Evolutionary conservation across 169 alveolate species (phyloP), one percentile per base, ranked within the genome.

Genomic region (Miamiensis avidus): DNA sequence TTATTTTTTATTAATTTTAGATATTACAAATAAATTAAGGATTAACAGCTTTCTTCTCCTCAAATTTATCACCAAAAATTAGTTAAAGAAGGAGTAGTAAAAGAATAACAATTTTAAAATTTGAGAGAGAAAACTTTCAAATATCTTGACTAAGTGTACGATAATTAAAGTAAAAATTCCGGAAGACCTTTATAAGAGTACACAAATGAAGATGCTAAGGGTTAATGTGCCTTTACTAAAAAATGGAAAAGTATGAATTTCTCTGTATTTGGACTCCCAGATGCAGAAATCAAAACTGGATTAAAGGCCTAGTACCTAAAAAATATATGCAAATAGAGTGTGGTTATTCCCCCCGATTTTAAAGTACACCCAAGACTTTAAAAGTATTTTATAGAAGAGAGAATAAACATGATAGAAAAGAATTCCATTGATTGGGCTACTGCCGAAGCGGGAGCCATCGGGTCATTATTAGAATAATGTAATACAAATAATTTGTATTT

Each of bases 191-290:
- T 93, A 20, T 82, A 75, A 73, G 34, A 73, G 25, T 83, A 89
- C 11, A 90, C 65, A 34, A 84, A 79, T 83, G 90, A 87, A 25
- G 65, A 75, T 4, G 84, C 82, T 79, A 86, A 90, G 26, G 94
- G 94, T 28, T 82, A 88, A 27, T 85, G 82, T 65, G 88, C 91
- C 31, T 76, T 93, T 78, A 90, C 93, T n/a, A 81, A 84, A 73
- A 93, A 93, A 76, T 93, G 96, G 96, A 69, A 73, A 74, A 89
- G 78, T 1, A 84, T 88, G 91, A 88, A 85, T 29, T 93, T 93
- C 49, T 85, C 91, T 34, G 29, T 81, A 30, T 84, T 76, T 64
- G 93, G 94, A 31, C 4, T 11, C 26, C 4, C 26, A 11, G 84
- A 78, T 65, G 92, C 88, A 31, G 88, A 90, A n/a, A 29, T 73